Conservation (phyloP, 306 rosid genomes). For the Luffa aegyptiaca region DNA sequence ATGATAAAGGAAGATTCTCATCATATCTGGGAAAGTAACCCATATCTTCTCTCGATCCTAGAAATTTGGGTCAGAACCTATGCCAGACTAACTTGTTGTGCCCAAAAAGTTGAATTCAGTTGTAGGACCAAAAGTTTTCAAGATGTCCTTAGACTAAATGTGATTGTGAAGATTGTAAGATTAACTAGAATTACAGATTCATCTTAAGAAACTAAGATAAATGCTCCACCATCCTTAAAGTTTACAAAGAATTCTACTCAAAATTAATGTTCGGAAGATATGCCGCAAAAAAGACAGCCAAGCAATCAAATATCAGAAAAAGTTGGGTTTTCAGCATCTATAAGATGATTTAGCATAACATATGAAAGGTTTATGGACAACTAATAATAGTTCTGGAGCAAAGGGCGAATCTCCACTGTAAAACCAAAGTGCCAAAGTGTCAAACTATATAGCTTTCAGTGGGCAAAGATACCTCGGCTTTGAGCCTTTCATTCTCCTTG, state of each 20-base stretch:
- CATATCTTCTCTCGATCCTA: not conserved
- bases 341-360: not conserved
- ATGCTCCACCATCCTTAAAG: not conserved
- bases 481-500: conserved; percentile 83
- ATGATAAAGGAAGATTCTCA: not conserved
- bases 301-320: not conserved
- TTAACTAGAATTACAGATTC: not conserved
- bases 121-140: not conserved
- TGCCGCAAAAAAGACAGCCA: not conserved
- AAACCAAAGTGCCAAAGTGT: not conserved
- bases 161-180: not conserved
- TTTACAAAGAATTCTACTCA: not conserved
- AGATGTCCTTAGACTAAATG: not conserved
- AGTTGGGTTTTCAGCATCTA: not conserved
- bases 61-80: not conserved
- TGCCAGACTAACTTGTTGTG: not conserved
- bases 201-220: not conserved
- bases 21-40: not conserved
- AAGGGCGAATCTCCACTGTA: not conserved
- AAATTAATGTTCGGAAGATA: not conserved
- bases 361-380: not conserved
- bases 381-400: not conserved
- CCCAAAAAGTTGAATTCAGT: not conserved
- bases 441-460: conserved; percentile 6
- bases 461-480: conserved; percentile 57